Conservation (phyloP, 305 asterid species). For the Fraxinus albicans region DNA sequence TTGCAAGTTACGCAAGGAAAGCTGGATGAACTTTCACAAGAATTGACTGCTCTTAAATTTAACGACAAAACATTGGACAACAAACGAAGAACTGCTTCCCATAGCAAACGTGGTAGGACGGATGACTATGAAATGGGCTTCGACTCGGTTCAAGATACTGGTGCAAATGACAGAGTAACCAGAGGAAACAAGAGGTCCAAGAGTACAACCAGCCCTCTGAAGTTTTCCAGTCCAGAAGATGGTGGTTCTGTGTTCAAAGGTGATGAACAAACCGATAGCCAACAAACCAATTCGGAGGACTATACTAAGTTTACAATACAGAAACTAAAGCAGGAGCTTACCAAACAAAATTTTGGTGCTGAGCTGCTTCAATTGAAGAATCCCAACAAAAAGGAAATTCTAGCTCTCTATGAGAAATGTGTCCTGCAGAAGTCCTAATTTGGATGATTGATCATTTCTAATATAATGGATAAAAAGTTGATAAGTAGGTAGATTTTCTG, state of each 20-base stretch:
- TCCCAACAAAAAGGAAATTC: conserved; percentile 61
- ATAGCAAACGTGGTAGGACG: conserved; percentile 68
- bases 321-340: conserved; percentile 76
- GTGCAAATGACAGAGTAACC: conserved; percentile 39
- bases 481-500: conserved; percentile 5
- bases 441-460: not conserved
- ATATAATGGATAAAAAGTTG: not conserved
- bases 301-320: conserved; percentile 61
- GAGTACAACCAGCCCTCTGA: conserved; percentile 71
- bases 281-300: conserved; percentile 54
- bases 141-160: conserved; percentile 64
- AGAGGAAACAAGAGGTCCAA: conserved; percentile 73
- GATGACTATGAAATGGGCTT: conserved; percentile 74
- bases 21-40: conserved; percentile 79
- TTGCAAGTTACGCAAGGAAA: conserved; percentile 80
- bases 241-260: conserved; percentile 74
- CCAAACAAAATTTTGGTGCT: conserved; percentile 64
- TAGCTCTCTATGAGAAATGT: conserved; percentile 71
- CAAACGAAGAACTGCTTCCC: conserved; percentile 62
- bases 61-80: conserved; percentile 66
- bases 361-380: conserved; percentile 71
- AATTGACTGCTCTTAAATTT: conserved; percentile 59
- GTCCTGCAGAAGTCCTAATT: conserved; percentile 51
- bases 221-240: conserved; percentile 62
- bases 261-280: conserved; percentile 62